phyloP scores from a whole-genome alignment of 176 grass and related monocot species.

The Phyllostachys edulis region DNA sequence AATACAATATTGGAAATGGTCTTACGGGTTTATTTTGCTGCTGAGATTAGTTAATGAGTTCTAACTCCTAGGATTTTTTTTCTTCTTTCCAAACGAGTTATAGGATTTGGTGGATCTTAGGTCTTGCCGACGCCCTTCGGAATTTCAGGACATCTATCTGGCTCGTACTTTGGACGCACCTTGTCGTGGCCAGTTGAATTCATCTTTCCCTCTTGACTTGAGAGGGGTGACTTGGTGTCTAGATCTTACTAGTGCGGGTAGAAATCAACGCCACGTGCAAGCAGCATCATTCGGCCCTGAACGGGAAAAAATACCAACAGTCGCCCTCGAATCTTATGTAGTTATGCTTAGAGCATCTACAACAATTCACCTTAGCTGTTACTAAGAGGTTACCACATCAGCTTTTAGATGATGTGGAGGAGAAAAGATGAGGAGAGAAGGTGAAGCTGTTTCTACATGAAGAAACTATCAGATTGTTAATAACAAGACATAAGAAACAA shows the following conservation, averaged over 20 bases:
- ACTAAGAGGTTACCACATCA: too few species aligned
- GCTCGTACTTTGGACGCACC: neutral
- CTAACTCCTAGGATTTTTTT: neutral
- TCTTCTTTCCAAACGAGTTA: neutral
- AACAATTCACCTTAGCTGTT: too few species aligned
- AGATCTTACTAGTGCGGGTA: neutral
- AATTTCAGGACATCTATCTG: neutral
- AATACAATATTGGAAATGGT: too few species aligned
- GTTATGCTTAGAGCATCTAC: too few species aligned
- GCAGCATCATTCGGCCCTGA: neutral
- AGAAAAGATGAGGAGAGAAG: too few species aligned
- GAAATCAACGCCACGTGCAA: neutral
- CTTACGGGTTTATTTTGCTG: too few species aligned
- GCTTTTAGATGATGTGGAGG: too few species aligned
- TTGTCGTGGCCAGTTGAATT: neutral
- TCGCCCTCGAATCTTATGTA: neutral
- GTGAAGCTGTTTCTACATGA: too few species aligned
- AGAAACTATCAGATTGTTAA: too few species aligned
- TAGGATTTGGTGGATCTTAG: conserved; percentile 1
- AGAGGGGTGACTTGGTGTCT: neutral
- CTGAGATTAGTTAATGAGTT: too few species aligned
- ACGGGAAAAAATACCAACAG: neutral
- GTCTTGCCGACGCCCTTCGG: neutral
- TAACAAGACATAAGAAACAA: too few species aligned
- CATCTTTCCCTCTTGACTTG: too few species aligned